Conservation (phyloP, 768 basidiomycete species). For the Amanita thiersii region DNA sequence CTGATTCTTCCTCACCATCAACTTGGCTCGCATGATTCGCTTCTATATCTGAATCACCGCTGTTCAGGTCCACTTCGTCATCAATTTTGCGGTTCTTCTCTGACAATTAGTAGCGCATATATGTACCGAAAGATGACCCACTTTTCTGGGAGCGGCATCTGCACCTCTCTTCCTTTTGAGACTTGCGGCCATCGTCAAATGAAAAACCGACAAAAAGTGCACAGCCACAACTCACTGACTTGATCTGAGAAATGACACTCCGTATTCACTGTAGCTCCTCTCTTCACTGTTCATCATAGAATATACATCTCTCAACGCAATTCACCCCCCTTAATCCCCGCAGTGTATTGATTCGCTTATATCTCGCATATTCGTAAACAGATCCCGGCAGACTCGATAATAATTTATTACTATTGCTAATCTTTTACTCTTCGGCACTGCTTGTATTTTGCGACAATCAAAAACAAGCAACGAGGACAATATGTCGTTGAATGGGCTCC, state of each 20-base stretch:
- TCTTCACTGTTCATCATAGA: not conserved
- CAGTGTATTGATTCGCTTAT: no score
- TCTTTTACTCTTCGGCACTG: no score
- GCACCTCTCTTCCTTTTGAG: constrained; percentile 19
- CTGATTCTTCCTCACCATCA: constrained; percentile 5
- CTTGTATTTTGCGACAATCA: no score
- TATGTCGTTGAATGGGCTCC: no score
- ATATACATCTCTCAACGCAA: no score
- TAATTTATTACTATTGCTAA: no score
- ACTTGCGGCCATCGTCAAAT: constrained; percentile 14
- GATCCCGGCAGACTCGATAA: no score
- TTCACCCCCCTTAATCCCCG: no score
- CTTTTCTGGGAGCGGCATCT: constrained; percentile 12
- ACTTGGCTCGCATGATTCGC: not conserved
- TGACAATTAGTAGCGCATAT: constrained; percentile 2
- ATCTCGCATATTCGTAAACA: no score
- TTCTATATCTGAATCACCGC: constrained; percentile 5
- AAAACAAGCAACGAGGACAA: no score
- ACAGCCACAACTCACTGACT: constrained; percentile 10
- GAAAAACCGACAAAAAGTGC: constrained; percentile 5
- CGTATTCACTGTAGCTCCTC: not conserved
- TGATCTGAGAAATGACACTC: constrained; percentile 11
- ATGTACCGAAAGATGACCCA: constrained; percentile 6
- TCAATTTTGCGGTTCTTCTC: constrained; percentile 6
- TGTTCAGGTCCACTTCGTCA: constrained; percentile 4